Evolutionary conservation across 805 yeast genomes (phyloP), one percentile per base, ranked within the genome.

Genomic region (Starmerella roubikii): DNA sequence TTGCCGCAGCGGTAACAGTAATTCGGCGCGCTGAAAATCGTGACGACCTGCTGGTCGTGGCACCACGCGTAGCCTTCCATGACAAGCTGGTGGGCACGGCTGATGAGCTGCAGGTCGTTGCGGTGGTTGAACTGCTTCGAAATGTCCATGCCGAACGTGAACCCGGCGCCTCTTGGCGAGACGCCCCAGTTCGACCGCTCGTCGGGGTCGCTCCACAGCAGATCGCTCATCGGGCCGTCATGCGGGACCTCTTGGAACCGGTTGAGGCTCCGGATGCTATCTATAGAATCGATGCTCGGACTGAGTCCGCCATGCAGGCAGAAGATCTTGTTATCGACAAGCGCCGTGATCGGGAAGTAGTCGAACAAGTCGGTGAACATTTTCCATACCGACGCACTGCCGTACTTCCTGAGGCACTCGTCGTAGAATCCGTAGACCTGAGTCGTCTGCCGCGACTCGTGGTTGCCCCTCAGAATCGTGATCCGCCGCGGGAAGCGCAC

Each of bases 161-260:
- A 86, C 61, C 97, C 97, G 47, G 97, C 97, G 68, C 96, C 96
- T 71, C 97, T 77, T 62, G 96, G 95, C 57, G 88, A 77, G 52
- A 86, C 85, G 47, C 95, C 96, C 97, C 97, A 86, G 54, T 94
- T 94, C 52, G 94, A 94, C 57, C 95, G 71, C 61, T 86, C 95
- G 60, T 86, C 97, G 16, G 96, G 96, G 60, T 86, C 96, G 5
- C 93, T 79, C 96, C 96, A 86, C 51, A 86, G 68, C 55, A 86
- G 68, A 58, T 86, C 96, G 64, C 95, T 84, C 95, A 86, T 85
- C 52, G 95, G 94, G 32, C 96, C 96, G 61, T 86, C 95, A 58
- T 86, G 96, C 36, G 96, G 96, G 38, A 86, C 95, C 66, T 86
- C 96, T 66, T 86, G 95, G 63, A 83, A 77, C 67, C 96, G 74